Percentiles rank a stretch among this genome's conserved stretches.
phyloP scores from a whole-genome alignment of 2,329 filamentous ascomycete genomes.

The Fusarium sterilihyphosum region DNA sequence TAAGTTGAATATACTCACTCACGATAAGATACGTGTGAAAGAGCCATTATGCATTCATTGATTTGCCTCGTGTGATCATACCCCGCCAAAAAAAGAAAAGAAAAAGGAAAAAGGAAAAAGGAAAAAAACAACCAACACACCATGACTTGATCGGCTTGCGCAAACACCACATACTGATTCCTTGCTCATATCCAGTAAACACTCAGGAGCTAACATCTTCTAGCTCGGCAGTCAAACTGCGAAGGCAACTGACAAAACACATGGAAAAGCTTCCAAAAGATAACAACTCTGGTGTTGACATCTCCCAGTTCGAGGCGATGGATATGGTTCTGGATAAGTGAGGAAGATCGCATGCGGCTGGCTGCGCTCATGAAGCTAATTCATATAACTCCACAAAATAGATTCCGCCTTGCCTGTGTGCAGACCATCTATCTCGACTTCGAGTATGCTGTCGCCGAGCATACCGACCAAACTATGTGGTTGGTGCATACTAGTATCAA shows the following conservation, averaged over 20 bases:
- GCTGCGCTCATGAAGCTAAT: slow-evolving; percentile 24
- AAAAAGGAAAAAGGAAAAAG: neutral
- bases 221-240: slow-evolving; percentile 56
- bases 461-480: slow-evolving; percentile 81
- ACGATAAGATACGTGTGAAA: neutral
- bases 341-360: slow-evolving; percentile 32
- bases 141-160: slow-evolving; percentile 9
- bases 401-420: slow-evolving; percentile 77
- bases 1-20: slow-evolving; percentile 43
- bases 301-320: slow-evolving; percentile 56
- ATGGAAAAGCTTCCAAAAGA: slow-evolving; percentile 54
- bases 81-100: neutral
- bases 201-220: slow-evolving; percentile 30
- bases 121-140: neutral
- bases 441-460: slow-evolving; percentile 68
- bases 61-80: slow-evolving; percentile 1
- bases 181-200: slow-evolving; percentile 22
- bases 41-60: neutral
- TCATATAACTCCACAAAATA: slow-evolving; percentile 44
- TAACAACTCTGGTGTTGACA: slow-evolving; percentile 49
- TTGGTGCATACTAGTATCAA: slow-evolving; percentile 81
- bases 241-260: slow-evolving; percentile 55
- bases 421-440: slow-evolving; percentile 78
- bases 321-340: slow-evolving; percentile 57
- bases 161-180: slow-evolving; percentile 1